A percentile compares a stretch with the other conserved stretches of the same genome.
Evolutionary conservation across 257 asterid species (phyloP).

Genomic region (Solanum appendiculatum): DNA sequence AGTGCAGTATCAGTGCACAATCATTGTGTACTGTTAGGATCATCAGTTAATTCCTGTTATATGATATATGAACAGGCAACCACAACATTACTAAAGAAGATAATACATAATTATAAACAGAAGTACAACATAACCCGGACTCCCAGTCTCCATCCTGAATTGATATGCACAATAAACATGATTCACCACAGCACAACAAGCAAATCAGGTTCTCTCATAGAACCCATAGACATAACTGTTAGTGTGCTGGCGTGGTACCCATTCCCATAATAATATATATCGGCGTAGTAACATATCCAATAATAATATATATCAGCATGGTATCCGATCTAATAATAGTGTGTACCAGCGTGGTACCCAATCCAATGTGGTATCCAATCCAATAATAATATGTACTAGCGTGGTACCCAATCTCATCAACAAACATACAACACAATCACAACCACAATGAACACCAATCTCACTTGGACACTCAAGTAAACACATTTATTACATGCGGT

Average conservation of each 20-base stretch:
- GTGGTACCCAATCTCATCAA: background rate
- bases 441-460: background rate
- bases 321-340: no score
- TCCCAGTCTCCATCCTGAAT: no score
- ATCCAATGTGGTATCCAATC: no score
- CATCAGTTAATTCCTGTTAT: no score
- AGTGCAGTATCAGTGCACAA: no score
- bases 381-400: background rate
- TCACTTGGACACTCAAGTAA: no score
- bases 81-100: no score
- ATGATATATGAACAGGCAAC: no score
- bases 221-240: background rate
- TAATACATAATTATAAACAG: no score
- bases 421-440: background rate
- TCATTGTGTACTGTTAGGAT: no score
- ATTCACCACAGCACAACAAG: background rate
- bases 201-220: background rate
- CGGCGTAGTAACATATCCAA: background rate
- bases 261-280: background rate
- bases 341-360: background rate
- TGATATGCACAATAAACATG: background rate
- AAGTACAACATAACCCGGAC: no score
- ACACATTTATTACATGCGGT: no score
- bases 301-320: background rate
- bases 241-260: background rate